Percentiles rank a stretch among this genome's conserved stretches.
These are phyloP conservation scores for Zizania palustris DNA, from an alignment of 202 grass and related monocot species.

Conservation along the genomic window DNA sequence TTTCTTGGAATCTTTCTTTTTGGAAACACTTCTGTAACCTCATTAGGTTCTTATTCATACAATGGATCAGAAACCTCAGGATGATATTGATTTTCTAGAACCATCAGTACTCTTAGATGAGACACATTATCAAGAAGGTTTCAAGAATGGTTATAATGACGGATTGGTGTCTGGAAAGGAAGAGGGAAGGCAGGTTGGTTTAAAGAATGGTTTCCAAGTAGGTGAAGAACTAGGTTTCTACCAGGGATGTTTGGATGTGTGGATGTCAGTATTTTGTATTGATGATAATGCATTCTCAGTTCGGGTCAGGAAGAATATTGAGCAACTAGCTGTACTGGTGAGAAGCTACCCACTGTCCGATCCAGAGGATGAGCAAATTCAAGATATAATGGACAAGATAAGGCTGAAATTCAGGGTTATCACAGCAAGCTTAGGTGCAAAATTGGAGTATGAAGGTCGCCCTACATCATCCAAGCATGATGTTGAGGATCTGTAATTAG, in stretches of 20 bases:
- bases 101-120: slow-evolving; percentile 70
- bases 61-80: slow-evolving; percentile 59
- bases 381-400: slow-evolving; percentile 66
- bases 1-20: slow-evolving; percentile 11
- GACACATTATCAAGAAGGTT: slow-evolving; percentile 69
- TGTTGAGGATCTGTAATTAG: background rate
- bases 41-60: slow-evolving; percentile 12
- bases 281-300: slow-evolving; percentile 59
- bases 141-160: slow-evolving; percentile 69
- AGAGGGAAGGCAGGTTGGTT: slow-evolving; percentile 69
- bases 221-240: slow-evolving; percentile 92
- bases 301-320: slow-evolving; percentile 69
- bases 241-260: slow-evolving; percentile 72
- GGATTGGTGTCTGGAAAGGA: slow-evolving; percentile 72
- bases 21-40: background rate
- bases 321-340: slow-evolving; percentile 59
- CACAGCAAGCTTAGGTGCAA: background rate
- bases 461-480: background rate
- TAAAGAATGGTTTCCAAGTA: slow-evolving; percentile 72
- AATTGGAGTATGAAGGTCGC: background rate
- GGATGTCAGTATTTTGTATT: slow-evolving; percentile 53
- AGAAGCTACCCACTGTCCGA: slow-evolving; percentile 60
- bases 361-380: slow-evolving; percentile 70
- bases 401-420: slow-evolving; percentile 79
- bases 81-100: slow-evolving; percentile 63